Percentiles rank a stretch among this genome's conserved stretches.
Conservation (phyloP, 805 yeast genomes). For the Wickerhamiella shivajii region DNA sequence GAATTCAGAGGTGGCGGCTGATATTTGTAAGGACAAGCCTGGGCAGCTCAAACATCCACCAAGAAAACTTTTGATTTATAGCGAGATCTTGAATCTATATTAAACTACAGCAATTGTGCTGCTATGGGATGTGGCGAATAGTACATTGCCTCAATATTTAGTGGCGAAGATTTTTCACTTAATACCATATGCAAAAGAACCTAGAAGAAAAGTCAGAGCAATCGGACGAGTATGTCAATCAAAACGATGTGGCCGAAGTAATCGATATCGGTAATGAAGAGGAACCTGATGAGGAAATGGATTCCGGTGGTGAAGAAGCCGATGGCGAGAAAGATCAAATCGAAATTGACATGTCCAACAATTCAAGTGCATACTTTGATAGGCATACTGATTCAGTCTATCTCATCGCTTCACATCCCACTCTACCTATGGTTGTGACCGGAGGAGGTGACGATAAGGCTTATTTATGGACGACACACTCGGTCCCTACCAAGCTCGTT, state of each 20-base stretch:
- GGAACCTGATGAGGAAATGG: conserved; percentile 19
- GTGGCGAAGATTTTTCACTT: not conserved
- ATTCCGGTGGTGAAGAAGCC: conserved; percentile 25
- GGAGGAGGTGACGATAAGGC: conserved; percentile 95
- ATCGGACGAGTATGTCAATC: too few species aligned
- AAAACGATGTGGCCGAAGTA: conserved; percentile 21
- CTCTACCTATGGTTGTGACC: conserved; percentile 64
- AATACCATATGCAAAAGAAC: conserved; percentile 22
- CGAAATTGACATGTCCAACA: conserved; percentile 79
- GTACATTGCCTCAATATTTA: too few species aligned
- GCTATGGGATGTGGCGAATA: too few species aligned
- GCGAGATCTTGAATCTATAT: too few species aligned
- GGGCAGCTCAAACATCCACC: too few species aligned
- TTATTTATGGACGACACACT: conserved; percentile 70
- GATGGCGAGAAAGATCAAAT: conserved; percentile 37
- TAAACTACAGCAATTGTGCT: too few species aligned
- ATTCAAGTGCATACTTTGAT: conserved; percentile 81
- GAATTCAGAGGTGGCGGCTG: too few species aligned
- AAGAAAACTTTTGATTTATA: too few species aligned
- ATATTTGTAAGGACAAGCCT: too few species aligned
- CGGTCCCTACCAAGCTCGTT: conserved; percentile 68
- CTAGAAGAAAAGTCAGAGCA: conserved; percentile 17
- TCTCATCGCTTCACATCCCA: conserved; percentile 70
- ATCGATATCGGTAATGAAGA: conserved; percentile 30
- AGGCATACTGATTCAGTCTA: conserved; percentile 79